Evolutionary conservation across 164 flowering plant genomes (phyloP).

Genomic region (Houttuynia cordata): DNA sequence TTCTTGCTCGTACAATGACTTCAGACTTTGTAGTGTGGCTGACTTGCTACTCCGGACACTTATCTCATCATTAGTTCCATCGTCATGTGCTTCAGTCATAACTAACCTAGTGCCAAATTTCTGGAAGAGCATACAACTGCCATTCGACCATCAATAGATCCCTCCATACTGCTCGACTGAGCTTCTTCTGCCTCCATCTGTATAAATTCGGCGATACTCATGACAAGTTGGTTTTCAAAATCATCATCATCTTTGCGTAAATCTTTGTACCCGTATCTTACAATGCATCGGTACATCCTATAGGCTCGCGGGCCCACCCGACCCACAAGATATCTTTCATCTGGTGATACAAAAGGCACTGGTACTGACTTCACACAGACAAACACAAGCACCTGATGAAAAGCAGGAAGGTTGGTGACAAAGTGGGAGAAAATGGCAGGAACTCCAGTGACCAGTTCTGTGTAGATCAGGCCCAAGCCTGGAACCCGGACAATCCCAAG

Average conservation of each 20-base stretch:
- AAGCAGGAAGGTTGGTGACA: slow-evolving; percentile 54
- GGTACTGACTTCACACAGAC: slow-evolving; percentile 53
- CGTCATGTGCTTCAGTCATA: slow-evolving; percentile 15
- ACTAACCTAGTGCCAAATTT: slow-evolving; percentile 33
- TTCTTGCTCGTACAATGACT: slow-evolving; percentile 35
- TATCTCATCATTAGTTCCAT: slow-evolving; percentile 9
- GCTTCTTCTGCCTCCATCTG: slow-evolving; percentile 51
- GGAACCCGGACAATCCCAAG: slow-evolving; percentile 61
- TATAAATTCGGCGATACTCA: slow-evolving; percentile 65
- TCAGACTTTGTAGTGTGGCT: slow-evolving; percentile 21
- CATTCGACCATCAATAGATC: slow-evolving; percentile 35
- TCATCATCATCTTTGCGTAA: slow-evolving; percentile 26
- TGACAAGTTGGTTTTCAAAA: slow-evolving; percentile 43
- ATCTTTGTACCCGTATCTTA: slow-evolving; percentile 69
- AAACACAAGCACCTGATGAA: slow-evolving; percentile 59
- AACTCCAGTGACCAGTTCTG: slow-evolving; percentile 55
- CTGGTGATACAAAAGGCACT: slow-evolving; percentile 30
- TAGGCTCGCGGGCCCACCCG: slow-evolving; percentile 58
- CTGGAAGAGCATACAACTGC: slow-evolving; percentile 44
- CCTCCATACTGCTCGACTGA: slow-evolving; percentile 13
- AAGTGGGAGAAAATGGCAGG: slow-evolving; percentile 62
- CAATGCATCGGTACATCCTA: slow-evolving; percentile 60
- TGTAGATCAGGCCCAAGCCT: slow-evolving; percentile 62
- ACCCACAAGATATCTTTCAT: slow-evolving; percentile 60
- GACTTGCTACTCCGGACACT: slow-evolving; percentile 35